Base-by-base conservation (phyloP, 441 rosid species). In the Euphorbia corollata region DNA sequence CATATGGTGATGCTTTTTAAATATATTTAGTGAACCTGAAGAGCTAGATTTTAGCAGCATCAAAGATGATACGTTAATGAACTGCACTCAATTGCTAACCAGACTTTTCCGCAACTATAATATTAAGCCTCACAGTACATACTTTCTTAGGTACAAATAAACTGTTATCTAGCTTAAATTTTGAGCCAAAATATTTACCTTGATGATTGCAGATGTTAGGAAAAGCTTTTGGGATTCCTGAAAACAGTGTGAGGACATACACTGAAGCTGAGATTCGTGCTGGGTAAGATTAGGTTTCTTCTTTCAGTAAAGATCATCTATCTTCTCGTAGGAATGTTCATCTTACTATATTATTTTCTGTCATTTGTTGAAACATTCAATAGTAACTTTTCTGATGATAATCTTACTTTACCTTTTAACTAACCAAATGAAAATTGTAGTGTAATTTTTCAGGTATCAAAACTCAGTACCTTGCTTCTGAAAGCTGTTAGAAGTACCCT, bases 261-360 rank as follows among this genome's bases (percentile, higher is more conserved):
- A 70, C 99, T 59, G 99, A 94, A 80, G 99, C 99, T 62, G 99
- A 94, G 86, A 94, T 94, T 73, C 97, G 99, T 61, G 91, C 99
- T 71, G 96, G 99, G 99, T 91, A 84, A 78, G 80, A 61, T 68
- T n/a, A 51, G 27, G 69, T 59, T 74, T 70, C 53, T 38, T 68
- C 50, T 43, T 19, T 47, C 68, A 34, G 50, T 59, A 47, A 50
- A 23, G 13, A 16, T 39, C 34, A 2, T 63, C 36, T 13, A 43
- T 57, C 32, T 32, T 45, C 59, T 56, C 34, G 10, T 51, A 50
- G 56, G 7, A 32, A 51, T 27, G 15, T 56, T 19, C 7, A 8
- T 34, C 18, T 12, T 68, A 36, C 41, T 36, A 36, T n/a, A 23
- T 4, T 61, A 45, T 64, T 48, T 70, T 63, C 13, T 67, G 24